phyloP scores from a whole-genome alignment of 176 grass and related monocot genomes.

The Phyllostachys edulis region DNA sequence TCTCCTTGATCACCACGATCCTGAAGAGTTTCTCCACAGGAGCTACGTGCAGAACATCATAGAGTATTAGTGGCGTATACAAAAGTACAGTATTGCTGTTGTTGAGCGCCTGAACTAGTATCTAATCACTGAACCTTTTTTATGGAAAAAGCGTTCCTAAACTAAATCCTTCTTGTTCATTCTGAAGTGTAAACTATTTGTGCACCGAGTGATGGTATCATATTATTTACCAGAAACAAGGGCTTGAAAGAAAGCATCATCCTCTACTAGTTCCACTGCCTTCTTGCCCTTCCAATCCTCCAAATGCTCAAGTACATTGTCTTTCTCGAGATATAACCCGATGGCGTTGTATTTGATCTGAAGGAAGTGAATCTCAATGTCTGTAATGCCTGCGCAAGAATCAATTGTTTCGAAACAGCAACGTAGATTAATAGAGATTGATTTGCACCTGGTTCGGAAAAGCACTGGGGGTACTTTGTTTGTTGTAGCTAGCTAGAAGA shows the following conservation, averaged over 20 bases:
- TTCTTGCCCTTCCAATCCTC: conserved; percentile 54
- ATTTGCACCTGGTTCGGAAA: too few species aligned
- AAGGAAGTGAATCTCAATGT: conserved; percentile 93
- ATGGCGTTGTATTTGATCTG: conserved; percentile 93
- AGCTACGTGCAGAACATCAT: conserved; percentile 32
- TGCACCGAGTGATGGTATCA: neutral
- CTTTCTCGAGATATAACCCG: conserved; percentile 66
- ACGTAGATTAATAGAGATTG: neutral
- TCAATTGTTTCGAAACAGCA: neutral
- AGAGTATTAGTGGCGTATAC: neutral
- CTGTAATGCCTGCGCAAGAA: conserved; percentile 60
- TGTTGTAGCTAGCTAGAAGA: too few species aligned
- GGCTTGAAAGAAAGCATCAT: conserved; percentile 66
- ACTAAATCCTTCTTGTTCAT: neutral
- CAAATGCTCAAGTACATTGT: conserved; percentile 32
- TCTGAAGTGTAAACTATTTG: neutral
- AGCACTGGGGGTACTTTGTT: too few species aligned
- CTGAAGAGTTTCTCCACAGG: conserved; percentile 70
- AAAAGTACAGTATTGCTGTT: neutral
- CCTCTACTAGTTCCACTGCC: conserved; percentile 32
- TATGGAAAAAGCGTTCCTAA: neutral
- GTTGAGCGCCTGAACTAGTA: neutral
- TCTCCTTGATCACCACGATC: conserved; percentile 88
- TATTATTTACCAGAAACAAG: conserved; percentile 43
- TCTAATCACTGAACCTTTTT: neutral